Percentiles rank a stretch among this genome's conserved stretches.
Conservation (phyloP, 495 filamentous ascomycete genomes). For the Penicillium canariense region DNA sequence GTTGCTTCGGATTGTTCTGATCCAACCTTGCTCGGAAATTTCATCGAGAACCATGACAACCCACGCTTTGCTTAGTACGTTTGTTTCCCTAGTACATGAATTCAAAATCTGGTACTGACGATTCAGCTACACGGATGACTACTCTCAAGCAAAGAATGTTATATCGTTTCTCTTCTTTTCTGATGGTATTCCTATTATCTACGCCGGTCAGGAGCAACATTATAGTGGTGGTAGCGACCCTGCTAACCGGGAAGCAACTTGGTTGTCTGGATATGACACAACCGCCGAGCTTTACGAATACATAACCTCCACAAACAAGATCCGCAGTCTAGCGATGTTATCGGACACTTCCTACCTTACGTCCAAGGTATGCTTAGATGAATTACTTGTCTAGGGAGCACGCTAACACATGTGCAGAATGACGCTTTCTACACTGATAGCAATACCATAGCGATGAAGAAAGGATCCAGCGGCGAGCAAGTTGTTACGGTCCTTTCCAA, state of each 20-base stretch:
- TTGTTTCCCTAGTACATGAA: not conserved
- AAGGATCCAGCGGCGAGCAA: conserved; percentile 51
- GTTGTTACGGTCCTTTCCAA: conserved; percentile 59
- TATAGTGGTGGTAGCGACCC: conserved; percentile 64
- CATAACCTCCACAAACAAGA: conserved; percentile 57
- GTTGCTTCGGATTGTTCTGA: conserved; percentile 57
- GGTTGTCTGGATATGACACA: conserved; percentile 65
- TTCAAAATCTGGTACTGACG: not conserved
- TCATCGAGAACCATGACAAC: conserved; percentile 80
- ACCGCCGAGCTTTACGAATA: conserved; percentile 57
- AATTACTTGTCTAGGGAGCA: not conserved
- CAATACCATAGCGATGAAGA: conserved; percentile 57
- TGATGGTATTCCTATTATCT: conserved; percentile 66
- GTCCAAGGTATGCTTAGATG: conserved; percentile 29
- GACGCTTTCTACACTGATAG: conserved; percentile 51
- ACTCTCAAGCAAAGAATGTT: conserved; percentile 62
- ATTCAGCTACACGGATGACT: conserved; percentile 44
- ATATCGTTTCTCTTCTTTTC: conserved; percentile 68
- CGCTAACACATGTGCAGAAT: conserved; percentile 13
- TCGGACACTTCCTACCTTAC: conserved; percentile 48
- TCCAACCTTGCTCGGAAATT: conserved; percentile 65
- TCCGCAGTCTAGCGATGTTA: conserved; percentile 55
- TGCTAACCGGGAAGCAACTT: conserved; percentile 71
- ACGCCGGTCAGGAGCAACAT: conserved; percentile 73
- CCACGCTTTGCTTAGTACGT: conserved; percentile 58